phyloP scores from a whole-genome alignment of 1,284 basidiomycete genomes.

The Tilletiaria anomala region DNA sequence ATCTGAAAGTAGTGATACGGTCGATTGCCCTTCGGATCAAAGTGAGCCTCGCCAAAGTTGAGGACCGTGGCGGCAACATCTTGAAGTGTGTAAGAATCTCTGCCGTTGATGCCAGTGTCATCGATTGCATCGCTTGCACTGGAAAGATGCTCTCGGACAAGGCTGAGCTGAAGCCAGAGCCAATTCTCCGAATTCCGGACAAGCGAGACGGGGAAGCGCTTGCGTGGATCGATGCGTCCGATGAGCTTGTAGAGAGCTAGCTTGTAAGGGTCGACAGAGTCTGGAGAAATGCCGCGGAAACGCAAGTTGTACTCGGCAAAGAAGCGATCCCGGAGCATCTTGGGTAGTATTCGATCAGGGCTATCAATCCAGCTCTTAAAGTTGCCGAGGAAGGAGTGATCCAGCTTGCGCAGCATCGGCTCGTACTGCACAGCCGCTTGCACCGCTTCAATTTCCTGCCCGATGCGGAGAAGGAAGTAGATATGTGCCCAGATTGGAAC shows the following conservation, averaged over 20 bases:
- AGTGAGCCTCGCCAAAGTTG: slow-evolving; percentile 65
- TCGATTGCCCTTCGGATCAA: slow-evolving; percentile 60
- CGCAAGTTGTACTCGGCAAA: slow-evolving; percentile 80
- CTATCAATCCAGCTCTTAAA: slow-evolving; percentile 70
- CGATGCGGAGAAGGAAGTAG: slow-evolving; percentile 78
- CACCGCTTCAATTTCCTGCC: slow-evolving; percentile 65
- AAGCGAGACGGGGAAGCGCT: slow-evolving; percentile 66
- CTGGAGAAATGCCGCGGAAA: slow-evolving; percentile 48
- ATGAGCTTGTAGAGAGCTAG: slow-evolving; percentile 88
- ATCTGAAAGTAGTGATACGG: slow-evolving; percentile 71
- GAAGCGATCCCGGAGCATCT: slow-evolving; percentile 66
- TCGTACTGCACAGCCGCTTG: slow-evolving; percentile 55
- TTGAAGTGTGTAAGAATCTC: slow-evolving; percentile 53
- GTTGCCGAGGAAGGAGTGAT: slow-evolving; percentile 67
- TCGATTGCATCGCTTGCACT: too few relatives aligned
- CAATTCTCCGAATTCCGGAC: slow-evolving; percentile 91
- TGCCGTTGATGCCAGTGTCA: slow-evolving; percentile 5
- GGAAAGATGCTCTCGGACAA: slow-evolving; percentile 50
- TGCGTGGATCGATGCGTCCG: slow-evolving; percentile 72
- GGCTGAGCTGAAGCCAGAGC: slow-evolving; percentile 90
- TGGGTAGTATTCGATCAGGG: slow-evolving; percentile 43
- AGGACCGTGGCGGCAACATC: slow-evolving; percentile 66
- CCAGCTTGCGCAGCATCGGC: slow-evolving; percentile 60
- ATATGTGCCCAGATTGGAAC: slow-evolving; percentile 76
- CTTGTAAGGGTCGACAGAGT: slow-evolving; percentile 72